These are phyloP conservation scores for Colletotrichum higginsianum DNA, from an alignment of 2,329 filamentous ascomycete species.

Conservation along the genomic window DNA sequence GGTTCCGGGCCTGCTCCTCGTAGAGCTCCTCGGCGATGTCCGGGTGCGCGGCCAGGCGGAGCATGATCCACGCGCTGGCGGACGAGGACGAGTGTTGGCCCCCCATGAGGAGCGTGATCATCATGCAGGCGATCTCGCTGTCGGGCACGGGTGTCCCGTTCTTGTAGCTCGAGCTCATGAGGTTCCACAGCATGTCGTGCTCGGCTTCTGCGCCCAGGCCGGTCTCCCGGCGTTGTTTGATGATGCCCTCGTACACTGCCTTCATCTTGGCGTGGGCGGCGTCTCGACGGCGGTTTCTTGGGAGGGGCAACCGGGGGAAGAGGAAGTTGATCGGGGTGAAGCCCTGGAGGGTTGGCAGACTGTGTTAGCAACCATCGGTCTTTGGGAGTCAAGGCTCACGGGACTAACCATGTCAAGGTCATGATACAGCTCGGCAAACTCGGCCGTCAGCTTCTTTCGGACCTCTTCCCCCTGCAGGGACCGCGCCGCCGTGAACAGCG, in stretches of 20 bases:
- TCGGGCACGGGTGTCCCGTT: constrained; percentile 78
- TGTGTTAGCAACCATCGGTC: too few species aligned
- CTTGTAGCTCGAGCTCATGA: constrained; percentile 30
- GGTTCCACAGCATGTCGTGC: too few species aligned
- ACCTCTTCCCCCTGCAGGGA: constrained; percentile 84
- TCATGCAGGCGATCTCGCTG: constrained; percentile 85
- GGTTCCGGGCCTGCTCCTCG: constrained; percentile 58
- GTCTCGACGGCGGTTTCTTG: too few species aligned
- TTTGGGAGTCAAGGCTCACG: too few species aligned
- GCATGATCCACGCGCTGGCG: constrained; percentile 83
- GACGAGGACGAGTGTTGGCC: constrained; percentile 87
- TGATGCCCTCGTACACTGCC: too few species aligned
- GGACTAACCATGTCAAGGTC: constrained; percentile 83
- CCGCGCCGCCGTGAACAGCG: constrained; percentile 84
- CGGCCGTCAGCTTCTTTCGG: constrained; percentile 77
- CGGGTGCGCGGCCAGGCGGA: constrained; percentile 79
- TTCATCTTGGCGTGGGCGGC: too few species aligned
- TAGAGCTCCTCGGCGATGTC: constrained; percentile 76
- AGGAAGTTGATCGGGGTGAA: too few species aligned
- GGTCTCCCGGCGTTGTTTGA: too few species aligned
- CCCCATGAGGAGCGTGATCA: constrained; percentile 89
- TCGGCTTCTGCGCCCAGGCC: too few species aligned
- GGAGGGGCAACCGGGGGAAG: too few species aligned
- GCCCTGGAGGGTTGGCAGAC: too few species aligned
- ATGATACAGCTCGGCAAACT: constrained; percentile 83